Evolutionary conservation across 495 filamentous ascomycete genomes (phyloP), one percentile per base, ranked within the genome.

Genomic region (Aspergillus indologenus): DNA sequence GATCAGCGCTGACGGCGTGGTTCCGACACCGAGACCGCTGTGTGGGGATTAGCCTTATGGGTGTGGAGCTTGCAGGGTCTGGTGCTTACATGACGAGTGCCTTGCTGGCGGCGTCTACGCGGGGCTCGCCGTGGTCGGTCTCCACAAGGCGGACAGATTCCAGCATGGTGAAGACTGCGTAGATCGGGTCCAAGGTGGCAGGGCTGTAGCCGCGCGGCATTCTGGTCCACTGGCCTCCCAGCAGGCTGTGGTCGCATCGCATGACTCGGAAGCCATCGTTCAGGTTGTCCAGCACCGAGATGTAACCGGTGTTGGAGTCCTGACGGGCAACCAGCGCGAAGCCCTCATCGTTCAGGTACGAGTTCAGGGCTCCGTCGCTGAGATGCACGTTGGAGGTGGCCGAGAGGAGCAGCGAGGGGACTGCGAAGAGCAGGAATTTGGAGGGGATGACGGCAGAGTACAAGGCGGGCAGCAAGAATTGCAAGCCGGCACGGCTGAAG

Each of bases 11-110:
- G 89, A 85, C 0, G 92, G 92, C 0, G 91, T 88, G 8, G 93
- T 98, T 15, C 94, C 94, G 51, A 96, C 89, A 45, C 94, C 94
- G 23, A 97, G 84, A 6, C 94, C 94, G 60, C 91, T 96, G 60
- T 40, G 34, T 31, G 7, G 8, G 61, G 18, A 34, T 59, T 45
- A 50, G 57, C 54, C 58, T 52, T 43, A 45, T 24, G 15, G 22
- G 17, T 22, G 21, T 34, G 2, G 1, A 29, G 21, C 48, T 54
- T 45, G 19, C 9, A 14, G 3, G 29, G 34, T 9, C 34, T 11
- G 5, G 29, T 0, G 18, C 79, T 64, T 74, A 82, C 89, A 98
- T 89, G 47, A 96, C 88, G 2, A 98, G 78, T 2, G 94, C 94
- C 54, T 83, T 88, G 26, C 90, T 87, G 40, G 87, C 69, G n/a